Base-by-base conservation (phyloP, 805 yeast species). In the Wickerhamiella parazyma region DNA sequence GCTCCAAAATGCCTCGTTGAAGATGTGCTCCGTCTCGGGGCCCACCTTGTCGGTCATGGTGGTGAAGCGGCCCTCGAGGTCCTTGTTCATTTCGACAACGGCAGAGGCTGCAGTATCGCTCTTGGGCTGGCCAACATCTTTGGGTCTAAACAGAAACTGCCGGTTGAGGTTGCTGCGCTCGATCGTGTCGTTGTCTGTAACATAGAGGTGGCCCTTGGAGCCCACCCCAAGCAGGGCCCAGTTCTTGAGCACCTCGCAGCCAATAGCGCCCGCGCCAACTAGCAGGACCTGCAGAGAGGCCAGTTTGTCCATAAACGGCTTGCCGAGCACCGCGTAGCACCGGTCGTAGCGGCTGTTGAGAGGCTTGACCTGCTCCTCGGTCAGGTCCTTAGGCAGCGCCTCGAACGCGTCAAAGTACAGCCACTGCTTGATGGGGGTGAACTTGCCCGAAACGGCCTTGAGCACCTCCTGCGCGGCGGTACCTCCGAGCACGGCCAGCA, bases 191-290 rank as follows among this genome's bases (percentile, higher is more conserved):
- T 79, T 91, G 64, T 89, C 98, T 20, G 98, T 91, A 38, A 91
- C 79, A 42, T 66, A 64, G 48, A 91, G 82, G 54, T 75, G 72
- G 55, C 98, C 98, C 3, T 80, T 63, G 19, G 94, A 72, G 28
- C 94, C 97, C 42, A 91, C 67, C 36, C 98, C 98, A 75, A 87
- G 72, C 73, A 91, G 72, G 4, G 98, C 95, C 97, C 97, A 91
- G 59, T 85, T 87, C 65, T 91, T 91, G 56, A 91, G 70, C 87
- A 91, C 89, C 66, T 91, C 98, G 68, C 98, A 91, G 33, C 98
- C 98, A 68, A 91, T 91, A 16, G 98, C 98, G 60, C 98, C 98
- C 1, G 96, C 86, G 36, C 98, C 98, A 33, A 91, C 98, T 51
- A 91, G 68, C 62, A 91, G 89, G 3, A 87, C 85, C 35, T 76